Evolutionary conservation across 1,284 basidiomycete species (phyloP), one percentile per base, ranked within the genome.

Genomic region (Cutaneotrichosporon sp.): DNA sequence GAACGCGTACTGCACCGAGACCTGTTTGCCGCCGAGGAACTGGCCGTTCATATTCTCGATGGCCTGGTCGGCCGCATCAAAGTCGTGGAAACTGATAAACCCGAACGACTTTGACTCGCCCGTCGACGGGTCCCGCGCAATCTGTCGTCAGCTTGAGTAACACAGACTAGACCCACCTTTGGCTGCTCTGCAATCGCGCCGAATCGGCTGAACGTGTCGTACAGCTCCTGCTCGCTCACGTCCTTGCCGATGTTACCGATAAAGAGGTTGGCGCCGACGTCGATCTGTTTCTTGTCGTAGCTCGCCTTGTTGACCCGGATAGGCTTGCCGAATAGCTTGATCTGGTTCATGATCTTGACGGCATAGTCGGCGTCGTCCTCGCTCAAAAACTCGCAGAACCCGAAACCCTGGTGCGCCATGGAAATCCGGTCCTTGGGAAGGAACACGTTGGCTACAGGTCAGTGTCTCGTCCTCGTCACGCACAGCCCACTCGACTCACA

Each of bases 281-380:
- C 96, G 40, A 97, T 81, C 77, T 96, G 91, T 74, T 97, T 97
- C 78, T 94, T 90, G 75, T 96, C 91, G 48, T 89, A 90, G n/a
- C 87, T 89, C 3, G 89, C 89, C 85, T 96, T 97, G 81, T 97
- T 97, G 63, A 98, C 93, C 62, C 94, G 82, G 58, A 98, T 96
- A 33, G 94, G 94, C 72, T 97, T 97, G 39, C 96, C 94, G 81
- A 89, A 98, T 47, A 98, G 78, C 77, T 98, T 98, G 74, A 98
- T 97, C 79, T 97, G 94, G 75, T 98, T 97, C 92, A 98, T 94
- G 67, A 97, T 97, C 80, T 96, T 96, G 81, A 91, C 96, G 57
- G 92, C 94, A 74, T 98, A 98, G 77, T 98, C 93, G 63, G 94
- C 92, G 77, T 97, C 96, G 71, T 92, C 89, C 77, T 97, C 93